phyloP scores from a whole-genome alignment of 1,139 yeast genomes.

The Blastobotrys elegans region DNA sequence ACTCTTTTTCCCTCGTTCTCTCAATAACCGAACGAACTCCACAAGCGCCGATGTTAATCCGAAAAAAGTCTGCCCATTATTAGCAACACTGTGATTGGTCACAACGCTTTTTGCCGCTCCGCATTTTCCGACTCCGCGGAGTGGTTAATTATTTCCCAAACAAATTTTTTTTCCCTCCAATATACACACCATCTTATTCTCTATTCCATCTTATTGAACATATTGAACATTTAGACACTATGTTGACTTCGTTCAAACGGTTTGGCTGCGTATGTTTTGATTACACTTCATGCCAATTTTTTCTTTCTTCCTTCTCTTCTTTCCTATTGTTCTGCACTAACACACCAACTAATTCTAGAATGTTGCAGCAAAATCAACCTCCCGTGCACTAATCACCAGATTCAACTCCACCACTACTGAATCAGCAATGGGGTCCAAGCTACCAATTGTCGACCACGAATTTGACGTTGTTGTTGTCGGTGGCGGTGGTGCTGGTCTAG shows the following conservation, averaged over 20 bases:
- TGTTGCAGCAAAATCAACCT: background rate
- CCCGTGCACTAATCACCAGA: background rate
- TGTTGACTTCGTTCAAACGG: constrained; percentile 1
- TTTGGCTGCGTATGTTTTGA: background rate
- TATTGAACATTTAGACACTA: no score
- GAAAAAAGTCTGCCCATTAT: no score
- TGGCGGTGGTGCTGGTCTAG: constrained; percentile 98
- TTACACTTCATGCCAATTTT: no score
- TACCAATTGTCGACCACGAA: constrained; percentile 84
- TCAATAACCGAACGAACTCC: no score
- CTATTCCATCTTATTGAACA: background rate
- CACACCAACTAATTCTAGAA: no score
- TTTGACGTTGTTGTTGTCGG: constrained; percentile 98
- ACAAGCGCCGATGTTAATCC: background rate
- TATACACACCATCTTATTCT: background rate
- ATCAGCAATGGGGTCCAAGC: constrained; percentile 32
- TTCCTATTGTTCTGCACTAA: no score
- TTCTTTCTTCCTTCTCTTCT: no score
- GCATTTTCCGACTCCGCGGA: background rate
- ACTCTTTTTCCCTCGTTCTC: no score
- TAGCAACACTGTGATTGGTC: background rate
- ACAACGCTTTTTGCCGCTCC: background rate
- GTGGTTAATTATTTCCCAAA: no score
- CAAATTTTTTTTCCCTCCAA: background rate
- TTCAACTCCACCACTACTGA: background rate